Evolutionary conservation across 1,284 basidiomycete genomes (phyloP).

Genomic region (Ganoderma meredithae): DNA sequence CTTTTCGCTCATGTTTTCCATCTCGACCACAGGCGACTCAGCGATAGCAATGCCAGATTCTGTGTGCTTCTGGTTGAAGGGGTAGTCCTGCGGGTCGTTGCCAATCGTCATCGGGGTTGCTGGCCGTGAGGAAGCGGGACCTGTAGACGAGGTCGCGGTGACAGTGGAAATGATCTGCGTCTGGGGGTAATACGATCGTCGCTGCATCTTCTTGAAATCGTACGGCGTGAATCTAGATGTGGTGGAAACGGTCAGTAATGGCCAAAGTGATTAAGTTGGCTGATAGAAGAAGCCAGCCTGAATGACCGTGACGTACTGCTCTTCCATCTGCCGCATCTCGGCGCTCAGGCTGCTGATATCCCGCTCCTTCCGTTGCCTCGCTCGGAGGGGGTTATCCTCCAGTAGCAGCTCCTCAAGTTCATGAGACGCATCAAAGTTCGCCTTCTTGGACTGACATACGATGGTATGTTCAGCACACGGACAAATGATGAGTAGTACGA

Average conservation of each 20-base stretch:
- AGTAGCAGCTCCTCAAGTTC: slow-evolving; percentile 95
- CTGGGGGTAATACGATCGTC: slow-evolving; percentile 83
- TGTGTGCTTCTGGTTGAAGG: slow-evolving; percentile 38
- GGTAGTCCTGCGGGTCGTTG: slow-evolving; percentile 36
- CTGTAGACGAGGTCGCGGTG: slow-evolving; percentile 56
- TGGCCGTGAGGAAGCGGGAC: slow-evolving; percentile 51
- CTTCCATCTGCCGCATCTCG: slow-evolving; percentile 98
- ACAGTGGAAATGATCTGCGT: slow-evolving; percentile 63
- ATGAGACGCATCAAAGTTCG: slow-evolving; percentile 99
- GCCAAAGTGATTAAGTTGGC: slow-evolving; percentile 8
- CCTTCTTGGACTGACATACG: slow-evolving; percentile 83
- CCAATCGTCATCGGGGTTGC: slow-evolving; percentile 51
- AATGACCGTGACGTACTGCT: slow-evolving; percentile 73
- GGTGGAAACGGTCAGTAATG: background rate
- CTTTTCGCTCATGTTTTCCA: slow-evolving; percentile 39
- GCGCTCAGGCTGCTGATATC: slow-evolving; percentile 82
- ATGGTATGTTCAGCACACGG: background rate
- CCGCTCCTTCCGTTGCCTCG: slow-evolving; percentile 90
- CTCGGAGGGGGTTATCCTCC: slow-evolving; percentile 97
- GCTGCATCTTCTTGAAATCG: slow-evolving; percentile 85
- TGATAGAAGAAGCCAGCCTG: slow-evolving; percentile 14
- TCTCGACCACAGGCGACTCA: slow-evolving; percentile 32
- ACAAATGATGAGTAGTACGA: background rate
- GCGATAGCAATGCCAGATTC: slow-evolving; percentile 38
- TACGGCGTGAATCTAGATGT: slow-evolving; percentile 67